Base-by-base conservation (phyloP, 805 yeast genomes). In the Nakazawaea sp. region DNA sequence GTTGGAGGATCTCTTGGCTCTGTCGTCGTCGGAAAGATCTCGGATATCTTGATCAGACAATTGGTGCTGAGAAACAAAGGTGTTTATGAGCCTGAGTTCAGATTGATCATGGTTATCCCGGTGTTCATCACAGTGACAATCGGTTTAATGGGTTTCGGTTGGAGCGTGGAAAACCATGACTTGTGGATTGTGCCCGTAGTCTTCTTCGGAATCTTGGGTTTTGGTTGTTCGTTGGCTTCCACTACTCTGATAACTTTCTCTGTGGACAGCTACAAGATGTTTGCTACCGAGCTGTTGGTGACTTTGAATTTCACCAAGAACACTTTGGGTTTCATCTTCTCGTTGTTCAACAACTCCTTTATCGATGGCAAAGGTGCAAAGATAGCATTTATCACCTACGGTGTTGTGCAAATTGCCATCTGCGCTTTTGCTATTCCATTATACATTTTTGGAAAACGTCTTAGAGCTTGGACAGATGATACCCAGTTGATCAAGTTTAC, bases 101-200 rank as follows among this genome's bases (percentile, higher is more conserved):
- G 82, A 23, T 56, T 75, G 25, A 42, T 75, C 18, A 71, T 75
- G 79, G 53, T 73, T 16, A 25, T 70, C 11, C 79, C 79, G 1
- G 68, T 73, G 15, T 52, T 65, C 40, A 43, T 72, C 9, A 40
- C 71, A 2, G 56, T 62, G 8, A 37, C 63, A 4, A 58, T 72
- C 29, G 83, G 82, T 2, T 56, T 75, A 30, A 68, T 77, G 64
- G 83, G 81, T 4, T 77, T 70, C 49, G 83, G 83, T 4, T 76
- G 82, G 81, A 61, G 79, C 2, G 52, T 75, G 0, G 52, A 61
- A 17, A 61, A 52, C 4, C 47, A 59, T 13, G 75, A 73, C 46
- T 44, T 52, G 7, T 73, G 81, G 82, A 59, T 71, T 36, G 81
- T 70, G 1, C 81, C 81, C 2, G 65, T 77, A 2, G 49, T 76